Percentiles rank a stretch among this genome's conserved stretches.
phyloP scores from a whole-genome alignment of 2,329 filamentous ascomycete genomes.

The Remersonia thermophila region DNA sequence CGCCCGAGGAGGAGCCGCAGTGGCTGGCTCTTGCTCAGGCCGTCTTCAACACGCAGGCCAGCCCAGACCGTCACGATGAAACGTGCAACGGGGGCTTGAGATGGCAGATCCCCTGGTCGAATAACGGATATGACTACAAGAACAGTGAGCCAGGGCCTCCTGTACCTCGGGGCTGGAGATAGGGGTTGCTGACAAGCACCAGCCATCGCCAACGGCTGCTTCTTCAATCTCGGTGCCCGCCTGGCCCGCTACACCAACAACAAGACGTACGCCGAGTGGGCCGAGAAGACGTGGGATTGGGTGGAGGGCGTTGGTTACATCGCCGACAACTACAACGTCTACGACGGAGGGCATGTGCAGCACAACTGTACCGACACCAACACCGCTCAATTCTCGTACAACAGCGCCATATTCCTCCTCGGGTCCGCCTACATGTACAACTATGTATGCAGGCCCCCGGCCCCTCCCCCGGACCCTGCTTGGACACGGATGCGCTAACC shows the following conservation, averaged over 20 bases:
- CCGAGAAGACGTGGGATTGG: slow-evolving; percentile 53
- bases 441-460: slow-evolving; percentile 28
- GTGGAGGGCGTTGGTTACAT: slow-evolving; percentile 43
- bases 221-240: slow-evolving; percentile 56
- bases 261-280: slow-evolving; percentile 50
- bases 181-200: slow-evolving; percentile 33
- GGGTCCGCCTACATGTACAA: slow-evolving; percentile 61
- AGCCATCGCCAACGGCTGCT: slow-evolving; percentile 48
- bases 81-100: slow-evolving; percentile 57
- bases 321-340: slow-evolving; percentile 43
- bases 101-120: slow-evolving; percentile 67
- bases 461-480: not conserved
- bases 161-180: too few relatives aligned
- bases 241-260: slow-evolving; percentile 61
- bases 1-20: slow-evolving; percentile 38
- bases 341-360: slow-evolving; percentile 46
- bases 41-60: slow-evolving; percentile 52
- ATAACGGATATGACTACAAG: slow-evolving; percentile 67
- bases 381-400: slow-evolving; percentile 53
- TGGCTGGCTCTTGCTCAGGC: slow-evolving; percentile 57
- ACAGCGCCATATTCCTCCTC: slow-evolving; percentile 47
- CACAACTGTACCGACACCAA: slow-evolving; percentile 48
- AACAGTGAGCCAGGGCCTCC: slow-evolving; percentile 41
- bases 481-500: not conserved
- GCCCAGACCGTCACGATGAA: slow-evolving; percentile 47